Conservation (phyloP, 164 flowering plant species). For the Dillenia turbinata region DNA sequence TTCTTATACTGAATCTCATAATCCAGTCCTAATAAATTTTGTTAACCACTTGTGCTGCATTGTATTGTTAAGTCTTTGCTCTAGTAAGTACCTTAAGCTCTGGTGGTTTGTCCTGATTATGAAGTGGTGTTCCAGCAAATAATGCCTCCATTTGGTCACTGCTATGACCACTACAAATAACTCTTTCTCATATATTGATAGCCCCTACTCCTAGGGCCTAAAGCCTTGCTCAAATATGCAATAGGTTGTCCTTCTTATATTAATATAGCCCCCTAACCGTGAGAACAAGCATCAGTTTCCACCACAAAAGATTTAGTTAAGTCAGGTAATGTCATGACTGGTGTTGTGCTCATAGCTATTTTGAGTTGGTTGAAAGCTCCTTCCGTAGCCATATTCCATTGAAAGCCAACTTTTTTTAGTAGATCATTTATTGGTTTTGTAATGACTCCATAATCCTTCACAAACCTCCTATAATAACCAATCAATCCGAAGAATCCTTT, state of each 20-base stretch:
- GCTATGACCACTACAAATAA: background rate
- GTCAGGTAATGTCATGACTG: background rate
- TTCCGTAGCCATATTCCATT: too few relatives aligned
- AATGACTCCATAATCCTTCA: too few relatives aligned
- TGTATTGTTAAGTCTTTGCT: background rate
- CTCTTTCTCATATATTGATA: conserved; percentile 1
- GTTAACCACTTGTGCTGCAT: conserved; percentile 1
- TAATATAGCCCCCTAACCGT: background rate
- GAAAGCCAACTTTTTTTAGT: too few relatives aligned
- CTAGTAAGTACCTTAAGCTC: background rate
- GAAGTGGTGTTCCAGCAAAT: background rate
- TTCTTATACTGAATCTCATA: background rate
- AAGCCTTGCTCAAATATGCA: background rate
- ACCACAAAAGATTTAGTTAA: background rate
- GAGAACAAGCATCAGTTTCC: background rate
- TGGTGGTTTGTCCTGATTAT: background rate
- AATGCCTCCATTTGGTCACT: background rate
- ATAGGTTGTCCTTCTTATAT: background rate
- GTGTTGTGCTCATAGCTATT: too few relatives aligned
- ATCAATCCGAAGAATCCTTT: too few relatives aligned
- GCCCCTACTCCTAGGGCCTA: background rate
- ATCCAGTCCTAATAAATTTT: background rate
- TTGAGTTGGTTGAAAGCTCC: too few relatives aligned
- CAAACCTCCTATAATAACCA: too few relatives aligned
- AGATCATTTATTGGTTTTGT: too few relatives aligned